Conservation (phyloP, 208 protist genomes). For the Trypanosoma mega region DNA sequence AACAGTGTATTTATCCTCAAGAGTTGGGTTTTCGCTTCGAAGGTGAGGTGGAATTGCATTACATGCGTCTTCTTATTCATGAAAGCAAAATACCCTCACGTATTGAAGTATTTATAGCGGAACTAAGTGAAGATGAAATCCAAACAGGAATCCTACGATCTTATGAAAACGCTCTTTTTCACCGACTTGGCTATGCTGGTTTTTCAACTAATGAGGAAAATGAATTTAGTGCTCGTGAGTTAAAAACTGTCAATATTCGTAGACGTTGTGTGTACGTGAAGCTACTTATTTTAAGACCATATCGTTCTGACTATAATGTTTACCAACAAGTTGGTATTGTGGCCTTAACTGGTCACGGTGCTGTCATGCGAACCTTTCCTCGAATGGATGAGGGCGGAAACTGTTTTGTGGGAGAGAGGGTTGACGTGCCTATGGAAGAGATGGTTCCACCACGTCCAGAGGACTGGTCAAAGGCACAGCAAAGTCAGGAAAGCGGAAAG, state of each 20-base stretch:
- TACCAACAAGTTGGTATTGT: slow-evolving; percentile 88
- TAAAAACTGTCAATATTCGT: slow-evolving; percentile 86
- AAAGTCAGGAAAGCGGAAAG: slow-evolving; percentile 11
- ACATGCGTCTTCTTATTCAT: slow-evolving; percentile 76
- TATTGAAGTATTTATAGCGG: slow-evolving; percentile 80
- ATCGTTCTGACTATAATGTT: slow-evolving; percentile 79
- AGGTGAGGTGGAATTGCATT: slow-evolving; percentile 68
- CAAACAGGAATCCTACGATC: slow-evolving; percentile 45
- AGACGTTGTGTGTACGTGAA: slow-evolving; percentile 80
- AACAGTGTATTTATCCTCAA: slow-evolving; percentile 82
- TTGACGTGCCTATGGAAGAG: slow-evolving; percentile 66
- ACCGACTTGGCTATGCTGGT: slow-evolving; percentile 75
- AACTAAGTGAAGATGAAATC: slow-evolving; percentile 46
- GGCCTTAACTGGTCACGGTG: slow-evolving; percentile 72
- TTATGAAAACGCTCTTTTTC: slow-evolving; percentile 58
- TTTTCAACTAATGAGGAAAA: slow-evolving; percentile 65
- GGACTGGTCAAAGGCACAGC: background rate
- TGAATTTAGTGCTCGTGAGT: slow-evolving; percentile 65
- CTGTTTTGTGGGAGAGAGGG: slow-evolving; percentile 50
- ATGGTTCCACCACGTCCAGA: slow-evolving; percentile 58
- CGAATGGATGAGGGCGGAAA: slow-evolving; percentile 17
- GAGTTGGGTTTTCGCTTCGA: slow-evolving; percentile 88
- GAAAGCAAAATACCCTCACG: slow-evolving; percentile 84
- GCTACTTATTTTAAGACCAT: slow-evolving; percentile 71
- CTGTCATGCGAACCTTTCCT: slow-evolving; percentile 39